phyloP scores from a whole-genome alignment of 2,329 filamentous ascomycete genomes.

The Ophiognomonia clavigignenti-juglandacearum region DNA sequence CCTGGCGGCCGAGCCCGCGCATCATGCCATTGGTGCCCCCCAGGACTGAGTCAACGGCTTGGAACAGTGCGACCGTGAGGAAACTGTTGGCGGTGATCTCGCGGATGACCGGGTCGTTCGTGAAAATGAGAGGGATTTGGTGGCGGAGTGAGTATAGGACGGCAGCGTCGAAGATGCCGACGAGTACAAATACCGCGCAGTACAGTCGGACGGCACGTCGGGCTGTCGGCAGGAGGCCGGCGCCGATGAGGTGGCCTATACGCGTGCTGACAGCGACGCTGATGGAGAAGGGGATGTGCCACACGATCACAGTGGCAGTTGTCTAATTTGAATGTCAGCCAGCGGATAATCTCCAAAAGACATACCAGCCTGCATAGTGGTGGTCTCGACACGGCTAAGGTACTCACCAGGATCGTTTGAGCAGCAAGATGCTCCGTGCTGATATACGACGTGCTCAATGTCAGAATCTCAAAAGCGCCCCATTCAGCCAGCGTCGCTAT shows the following conservation, averaged over 20 bases:
- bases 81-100: constrained; percentile 26
- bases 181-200: constrained; percentile 25
- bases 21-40: constrained; percentile 33
- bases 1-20: constrained; percentile 34
- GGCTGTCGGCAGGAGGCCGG: constrained; percentile 26
- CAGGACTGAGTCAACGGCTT: constrained; percentile 30
- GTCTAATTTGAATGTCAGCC: constrained; percentile 16
- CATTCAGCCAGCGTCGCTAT: constrained; percentile 37
- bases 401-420: constrained; percentile 31
- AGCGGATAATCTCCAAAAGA: background rate
- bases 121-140: constrained; percentile 26
- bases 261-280: constrained; percentile 37
- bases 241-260: constrained; percentile 37
- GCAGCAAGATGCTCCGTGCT: constrained; percentile 37
- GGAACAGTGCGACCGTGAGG: constrained; percentile 28
- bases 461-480: constrained; percentile 38
- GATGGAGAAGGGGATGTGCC: constrained; percentile 39
- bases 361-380: background rate
- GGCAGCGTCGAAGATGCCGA: constrained; percentile 30
- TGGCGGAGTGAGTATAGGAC: constrained; percentile 27
- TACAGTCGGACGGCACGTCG: constrained; percentile 28
- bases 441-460: constrained; percentile 39
- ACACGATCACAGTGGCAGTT: constrained; percentile 34
- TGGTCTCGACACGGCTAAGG: background rate
- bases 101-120: constrained; percentile 26